Conservation (phyloP, 139 green algal species). For the Coelastrella sp. region DNA sequence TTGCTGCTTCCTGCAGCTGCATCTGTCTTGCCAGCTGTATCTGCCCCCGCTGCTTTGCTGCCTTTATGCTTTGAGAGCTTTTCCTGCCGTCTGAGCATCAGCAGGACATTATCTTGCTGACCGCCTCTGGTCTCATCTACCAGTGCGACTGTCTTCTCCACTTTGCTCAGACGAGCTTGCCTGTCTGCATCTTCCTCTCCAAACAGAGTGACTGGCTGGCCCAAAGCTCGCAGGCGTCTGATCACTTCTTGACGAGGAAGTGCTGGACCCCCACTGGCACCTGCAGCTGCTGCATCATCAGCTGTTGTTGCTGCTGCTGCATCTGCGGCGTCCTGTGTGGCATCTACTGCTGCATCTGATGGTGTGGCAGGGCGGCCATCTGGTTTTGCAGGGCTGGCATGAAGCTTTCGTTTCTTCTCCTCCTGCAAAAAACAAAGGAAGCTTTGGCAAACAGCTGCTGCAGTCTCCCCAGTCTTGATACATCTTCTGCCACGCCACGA, state of each 20-base stretch:
- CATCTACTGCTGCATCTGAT: conserved; percentile 14
- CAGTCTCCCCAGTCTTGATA: too few species aligned
- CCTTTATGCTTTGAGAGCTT: conserved; percentile 43
- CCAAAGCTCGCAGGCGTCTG: conserved; percentile 82
- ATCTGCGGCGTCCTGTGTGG: conserved; percentile 45
- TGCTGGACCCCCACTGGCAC: background rate
- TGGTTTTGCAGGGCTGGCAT: background rate
- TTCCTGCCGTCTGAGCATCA: conserved; percentile 69
- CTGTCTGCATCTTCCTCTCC: conserved; percentile 81
- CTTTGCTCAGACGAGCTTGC: conserved; percentile 68
- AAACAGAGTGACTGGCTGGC: conserved; percentile 94
- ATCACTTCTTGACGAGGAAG: conserved; percentile 85
- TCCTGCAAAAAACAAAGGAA: background rate
- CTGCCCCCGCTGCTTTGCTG: background rate
- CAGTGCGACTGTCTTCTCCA: conserved; percentile 71
- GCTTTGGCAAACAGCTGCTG: too few species aligned
- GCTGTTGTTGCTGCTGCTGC: background rate
- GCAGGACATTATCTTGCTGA: conserved; percentile 80
- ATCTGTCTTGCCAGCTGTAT: background rate
- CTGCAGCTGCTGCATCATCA: background rate
- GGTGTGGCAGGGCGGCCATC: conserved; percentile 20
- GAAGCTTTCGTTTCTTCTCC: conserved; percentile 2
- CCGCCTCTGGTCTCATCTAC: conserved; percentile 70
- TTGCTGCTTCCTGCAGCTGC: conserved; percentile 1
- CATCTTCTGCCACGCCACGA: too few species aligned